These are phyloP conservation scores for Mycosphaerella sp. DNA, from an alignment of 2,329 filamentous ascomycete species.

Conservation along the genomic window DNA sequence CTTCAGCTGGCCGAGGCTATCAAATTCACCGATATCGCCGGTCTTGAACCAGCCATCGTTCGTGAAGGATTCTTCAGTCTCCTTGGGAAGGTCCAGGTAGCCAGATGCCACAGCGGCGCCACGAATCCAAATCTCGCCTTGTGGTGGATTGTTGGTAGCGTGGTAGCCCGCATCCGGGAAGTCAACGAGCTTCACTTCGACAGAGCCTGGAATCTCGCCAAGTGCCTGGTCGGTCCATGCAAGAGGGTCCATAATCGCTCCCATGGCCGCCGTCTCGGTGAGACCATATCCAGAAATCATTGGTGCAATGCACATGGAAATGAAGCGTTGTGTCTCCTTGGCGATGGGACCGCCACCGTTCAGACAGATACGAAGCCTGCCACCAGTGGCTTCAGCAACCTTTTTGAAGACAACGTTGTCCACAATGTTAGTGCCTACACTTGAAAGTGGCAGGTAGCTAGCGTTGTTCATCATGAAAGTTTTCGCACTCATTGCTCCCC, in stretches of 20 bases:
- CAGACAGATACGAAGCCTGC: slow-evolving; percentile 79
- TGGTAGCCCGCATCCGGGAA: slow-evolving; percentile 83
- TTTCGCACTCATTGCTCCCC: slow-evolving; percentile 57
- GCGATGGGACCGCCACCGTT: slow-evolving; percentile 91
- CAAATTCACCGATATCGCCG: slow-evolving; percentile 89
- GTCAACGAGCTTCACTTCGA: slow-evolving; percentile 90
- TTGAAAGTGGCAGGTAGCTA: slow-evolving; percentile 44
- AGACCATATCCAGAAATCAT: slow-evolving; percentile 94
- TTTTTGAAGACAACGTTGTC: slow-evolving; percentile 87
- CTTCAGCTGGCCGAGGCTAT: slow-evolving; percentile 67
- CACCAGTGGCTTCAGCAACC: slow-evolving; percentile 83
- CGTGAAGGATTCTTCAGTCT: slow-evolving; percentile 70
- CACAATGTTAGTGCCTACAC: slow-evolving; percentile 56
- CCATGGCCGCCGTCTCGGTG: slow-evolving; percentile 76
- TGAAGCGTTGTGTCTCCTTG: slow-evolving; percentile 79
- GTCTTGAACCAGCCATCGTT: slow-evolving; percentile 95
- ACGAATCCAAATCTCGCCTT: slow-evolving; percentile 88
- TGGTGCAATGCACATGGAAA: slow-evolving; percentile 85
- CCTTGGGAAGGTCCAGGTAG: slow-evolving; percentile 81
- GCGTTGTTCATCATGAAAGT: slow-evolving; percentile 49
- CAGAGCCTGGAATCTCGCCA: slow-evolving; percentile 66
- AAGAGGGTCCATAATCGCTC: slow-evolving; percentile 73
- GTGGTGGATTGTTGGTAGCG: slow-evolving; percentile 65
- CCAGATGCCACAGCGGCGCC: slow-evolving; percentile 66
- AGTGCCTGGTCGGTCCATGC: slow-evolving; percentile 73